Evolutionary conservation across 352 stramenopile genomes (phyloP).

Genomic region (Phytophthora meadii): DNA sequence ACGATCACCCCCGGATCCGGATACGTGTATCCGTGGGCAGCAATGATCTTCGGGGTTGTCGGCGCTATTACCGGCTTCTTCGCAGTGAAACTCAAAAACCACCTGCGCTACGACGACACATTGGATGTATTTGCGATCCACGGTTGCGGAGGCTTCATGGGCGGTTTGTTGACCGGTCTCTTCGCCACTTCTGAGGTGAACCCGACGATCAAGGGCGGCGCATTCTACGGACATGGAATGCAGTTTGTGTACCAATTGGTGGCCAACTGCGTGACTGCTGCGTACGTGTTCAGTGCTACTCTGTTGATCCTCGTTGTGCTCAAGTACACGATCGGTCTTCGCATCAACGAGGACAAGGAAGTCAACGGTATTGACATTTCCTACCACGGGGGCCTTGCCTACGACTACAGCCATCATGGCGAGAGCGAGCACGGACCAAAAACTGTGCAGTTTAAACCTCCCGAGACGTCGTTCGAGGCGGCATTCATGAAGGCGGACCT

Average conservation of each 20-base stretch:
- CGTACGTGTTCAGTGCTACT: conserved; percentile 65
- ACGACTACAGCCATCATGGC: conserved; percentile 55
- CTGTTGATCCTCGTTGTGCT: conserved; percentile 69
- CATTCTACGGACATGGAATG: conserved; percentile 55
- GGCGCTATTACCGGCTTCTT: conserved; percentile 53
- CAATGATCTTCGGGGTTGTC: conserved; percentile 74
- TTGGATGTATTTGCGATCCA: conserved; percentile 83
- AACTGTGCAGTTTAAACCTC: conserved; percentile 4
- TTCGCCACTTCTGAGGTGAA: conserved; percentile 65
- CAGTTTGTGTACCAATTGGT: conserved; percentile 61
- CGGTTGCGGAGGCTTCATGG: conserved; percentile 61
- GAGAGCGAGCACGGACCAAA: conserved; percentile 22
- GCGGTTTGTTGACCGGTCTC: conserved; percentile 67
- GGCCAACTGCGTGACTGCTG: conserved; percentile 53
- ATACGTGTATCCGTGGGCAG: conserved; percentile 67
- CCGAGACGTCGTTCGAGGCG: conserved; percentile 14
- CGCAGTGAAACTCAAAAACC: conserved; percentile 66
- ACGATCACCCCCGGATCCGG: conserved; percentile 71
- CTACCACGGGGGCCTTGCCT: conserved; percentile 74
- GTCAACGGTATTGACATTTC: conserved; percentile 76
- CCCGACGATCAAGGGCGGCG: conserved; percentile 54
- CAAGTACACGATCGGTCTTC: conserved; percentile 71
- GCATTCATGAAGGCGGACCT: conserved; percentile 13
- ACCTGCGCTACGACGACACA: conserved; percentile 74
- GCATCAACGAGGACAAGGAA: conserved; percentile 78